A percentile compares a stretch with the other conserved stretches of the same genome.
Conservation (phyloP, 1,284 basidiomycete species). For the Irpex sp. region DNA sequence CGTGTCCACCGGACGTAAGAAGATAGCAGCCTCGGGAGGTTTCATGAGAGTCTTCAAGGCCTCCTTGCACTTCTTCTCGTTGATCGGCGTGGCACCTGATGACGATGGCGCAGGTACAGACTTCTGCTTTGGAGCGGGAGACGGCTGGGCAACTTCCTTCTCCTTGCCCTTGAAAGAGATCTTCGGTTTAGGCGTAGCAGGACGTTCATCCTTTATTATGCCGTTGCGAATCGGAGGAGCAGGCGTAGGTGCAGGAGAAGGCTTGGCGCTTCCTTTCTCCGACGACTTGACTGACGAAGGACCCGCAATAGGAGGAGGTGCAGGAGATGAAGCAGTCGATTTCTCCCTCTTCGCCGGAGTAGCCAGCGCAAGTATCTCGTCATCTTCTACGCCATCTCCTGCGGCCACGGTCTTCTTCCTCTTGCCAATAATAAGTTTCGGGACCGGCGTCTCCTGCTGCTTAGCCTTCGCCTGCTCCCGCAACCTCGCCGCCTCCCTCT, state of each 20-base stretch:
- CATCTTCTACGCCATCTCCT: conserved; percentile 38
- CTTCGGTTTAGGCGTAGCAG: conserved; percentile 23
- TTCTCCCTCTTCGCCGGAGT: conserved; percentile 64
- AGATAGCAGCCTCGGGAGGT: conserved; percentile 73
- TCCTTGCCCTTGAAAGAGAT: conserved; percentile 65
- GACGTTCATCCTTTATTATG: conserved; percentile 16
- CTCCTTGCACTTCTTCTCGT: conserved; percentile 78
- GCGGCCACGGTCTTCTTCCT: conserved; percentile 47
- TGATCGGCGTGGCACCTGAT: conserved; percentile 45
- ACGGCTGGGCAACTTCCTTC: conserved; percentile 38
- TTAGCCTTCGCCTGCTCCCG: conserved; percentile 27
- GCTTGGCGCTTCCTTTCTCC: conserved; percentile 8
- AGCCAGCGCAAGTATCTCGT: conserved; percentile 57
- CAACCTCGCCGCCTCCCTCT: conserved; percentile 12
- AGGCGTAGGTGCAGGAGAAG: conserved; percentile 11
- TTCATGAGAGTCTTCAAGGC: conserved; percentile 66
- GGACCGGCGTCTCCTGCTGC: conserved; percentile 12
- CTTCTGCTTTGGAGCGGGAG: conserved; percentile 14
- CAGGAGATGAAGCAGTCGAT: conserved; percentile 20
- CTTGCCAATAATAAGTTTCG: conserved; percentile 37
- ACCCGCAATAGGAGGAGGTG: conserved; percentile 20
- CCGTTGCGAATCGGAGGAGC: conserved; percentile 11
- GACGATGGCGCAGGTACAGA: conserved; percentile 13
- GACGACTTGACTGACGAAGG: conserved; percentile 12
- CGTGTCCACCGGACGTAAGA: conserved; percentile 86